phyloP scores from a whole-genome alignment of 179 eudicot species.

The Pouteria campechiana region DNA sequence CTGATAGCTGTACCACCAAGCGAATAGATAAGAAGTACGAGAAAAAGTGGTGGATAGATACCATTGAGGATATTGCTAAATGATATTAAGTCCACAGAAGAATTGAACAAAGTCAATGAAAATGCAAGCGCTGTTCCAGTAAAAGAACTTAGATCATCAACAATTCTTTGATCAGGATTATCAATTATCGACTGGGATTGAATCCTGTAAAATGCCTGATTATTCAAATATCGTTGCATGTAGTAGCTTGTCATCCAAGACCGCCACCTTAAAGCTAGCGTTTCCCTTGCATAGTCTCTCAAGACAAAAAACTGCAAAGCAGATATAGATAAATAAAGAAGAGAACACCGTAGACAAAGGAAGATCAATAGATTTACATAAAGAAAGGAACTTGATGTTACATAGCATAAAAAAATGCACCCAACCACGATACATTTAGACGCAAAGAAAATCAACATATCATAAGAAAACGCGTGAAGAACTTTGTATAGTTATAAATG shows the following conservation, averaged over 20 bases:
- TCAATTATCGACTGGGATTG: slow-evolving; percentile 92
- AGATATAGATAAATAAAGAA: too few relatives aligned
- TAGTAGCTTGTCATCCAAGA: slow-evolving; percentile 97
- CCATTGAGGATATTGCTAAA: slow-evolving; percentile 91
- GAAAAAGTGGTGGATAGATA: slow-evolving; percentile 93
- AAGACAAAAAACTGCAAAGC: slow-evolving; percentile 73
- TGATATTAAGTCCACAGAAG: slow-evolving; percentile 84
- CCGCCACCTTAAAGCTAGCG: slow-evolving; percentile 89
- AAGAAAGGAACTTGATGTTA: too few relatives aligned
- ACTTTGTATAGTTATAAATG: too few relatives aligned
- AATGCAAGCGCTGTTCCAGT: slow-evolving; percentile 89
- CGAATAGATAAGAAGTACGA: slow-evolving; percentile 76
- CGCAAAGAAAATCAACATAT: too few relatives aligned
- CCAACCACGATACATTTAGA: too few relatives aligned
- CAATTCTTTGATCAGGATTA: slow-evolving; percentile 98
- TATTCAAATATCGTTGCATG: slow-evolving; percentile 75
- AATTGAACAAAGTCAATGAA: slow-evolving; percentile 80
- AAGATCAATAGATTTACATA: too few relatives aligned
- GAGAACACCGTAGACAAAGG: too few relatives aligned
- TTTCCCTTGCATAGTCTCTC: slow-evolving; percentile 88
- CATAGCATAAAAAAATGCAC: too few relatives aligned
- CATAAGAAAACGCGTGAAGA: too few relatives aligned
- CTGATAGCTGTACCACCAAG: slow-evolving; percentile 89
- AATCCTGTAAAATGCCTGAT: slow-evolving; percentile 82
- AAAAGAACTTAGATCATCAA: slow-evolving; percentile 93